Evolutionary conservation across 1,139 yeast species (phyloP).

Genomic region (Blastobotrys proliferans): DNA sequence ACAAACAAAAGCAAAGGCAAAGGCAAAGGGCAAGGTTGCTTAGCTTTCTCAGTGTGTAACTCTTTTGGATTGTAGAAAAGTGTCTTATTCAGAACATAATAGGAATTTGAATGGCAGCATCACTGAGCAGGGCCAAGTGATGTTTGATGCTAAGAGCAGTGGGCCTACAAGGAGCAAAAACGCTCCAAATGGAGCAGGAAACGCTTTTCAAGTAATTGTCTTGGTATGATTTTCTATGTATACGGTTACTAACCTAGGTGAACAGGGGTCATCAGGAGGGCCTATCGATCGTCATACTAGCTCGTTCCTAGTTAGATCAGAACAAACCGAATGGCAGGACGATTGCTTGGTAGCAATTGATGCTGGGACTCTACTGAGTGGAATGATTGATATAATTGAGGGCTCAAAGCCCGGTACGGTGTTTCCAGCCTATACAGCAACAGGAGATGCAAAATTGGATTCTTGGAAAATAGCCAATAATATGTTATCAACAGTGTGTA

Average conservation of each 20-base stretch:
- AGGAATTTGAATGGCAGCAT: too few species aligned
- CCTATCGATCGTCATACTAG: slow-evolving; percentile 28
- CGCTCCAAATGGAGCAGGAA: too few species aligned
- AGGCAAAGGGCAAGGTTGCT: too few species aligned
- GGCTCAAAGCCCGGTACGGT: too few species aligned
- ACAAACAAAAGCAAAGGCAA: too few species aligned
- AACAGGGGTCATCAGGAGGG: slow-evolving; percentile 25
- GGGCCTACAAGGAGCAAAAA: too few species aligned
- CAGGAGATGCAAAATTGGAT: neutral
- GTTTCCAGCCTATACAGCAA: slow-evolving; percentile 1
- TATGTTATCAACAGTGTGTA: slow-evolving; percentile 53
- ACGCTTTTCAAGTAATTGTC: slow-evolving; percentile 5
- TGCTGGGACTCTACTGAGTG: slow-evolving; percentile 71
- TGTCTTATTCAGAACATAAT: too few species aligned
- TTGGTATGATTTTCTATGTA: neutral
- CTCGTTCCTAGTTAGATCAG: slow-evolving; percentile 60
- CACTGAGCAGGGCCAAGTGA: too few species aligned
- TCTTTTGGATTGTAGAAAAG: too few species aligned
- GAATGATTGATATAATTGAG: slow-evolving; percentile 45
- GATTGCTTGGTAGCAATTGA: slow-evolving; percentile 55
- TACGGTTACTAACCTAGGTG: slow-evolving; percentile 1
- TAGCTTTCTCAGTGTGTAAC: too few species aligned
- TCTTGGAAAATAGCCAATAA: slow-evolving; percentile 1
- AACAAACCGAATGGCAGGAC: slow-evolving; percentile 36
- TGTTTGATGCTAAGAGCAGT: too few species aligned